Evolutionary conservation across 1,139 yeast genomes (phyloP).

Genomic region (Kluyveromyces sp.): DNA sequence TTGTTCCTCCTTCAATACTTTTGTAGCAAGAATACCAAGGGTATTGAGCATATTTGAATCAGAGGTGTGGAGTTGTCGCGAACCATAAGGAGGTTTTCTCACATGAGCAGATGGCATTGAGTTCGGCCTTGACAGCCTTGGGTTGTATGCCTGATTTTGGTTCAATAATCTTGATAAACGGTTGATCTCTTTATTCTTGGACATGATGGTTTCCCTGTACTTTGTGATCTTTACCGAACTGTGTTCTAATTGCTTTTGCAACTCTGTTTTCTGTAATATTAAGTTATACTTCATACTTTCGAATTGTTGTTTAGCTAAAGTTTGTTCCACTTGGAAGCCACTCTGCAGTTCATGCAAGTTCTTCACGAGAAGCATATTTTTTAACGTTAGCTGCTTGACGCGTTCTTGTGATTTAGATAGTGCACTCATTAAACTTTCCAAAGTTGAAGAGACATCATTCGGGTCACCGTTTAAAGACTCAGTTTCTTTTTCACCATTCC

Average conservation of each 20-base stretch:
- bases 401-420: constrained; percentile 17
- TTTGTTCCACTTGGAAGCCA: constrained; percentile 41
- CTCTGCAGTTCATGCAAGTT: constrained; percentile 35
- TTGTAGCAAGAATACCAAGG: constrained; percentile 40
- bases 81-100: constrained; percentile 1
- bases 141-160: constrained; percentile 5
- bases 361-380: constrained; percentile 33
- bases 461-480: not conserved
- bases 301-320: constrained; percentile 40
- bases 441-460: constrained; percentile 8
- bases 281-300: constrained; percentile 37
- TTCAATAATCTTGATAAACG: constrained; percentile 24
- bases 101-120: constrained; percentile 4
- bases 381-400: constrained; percentile 31
- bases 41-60: constrained; percentile 36
- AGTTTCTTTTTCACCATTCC: not conserved
- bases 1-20: constrained; percentile 37
- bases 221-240: constrained; percentile 38
- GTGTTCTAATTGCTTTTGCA: constrained; percentile 33
- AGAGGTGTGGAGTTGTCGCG: constrained; percentile 6
- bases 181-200: constrained; percentile 36
- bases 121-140: constrained; percentile 1
- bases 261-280: constrained; percentile 28
- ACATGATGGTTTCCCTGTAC: constrained; percentile 35
- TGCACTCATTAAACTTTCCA: constrained; percentile 12